A percentile compares a stretch with the other conserved stretches of the same genome.
phyloP scores from a whole-genome alignment of 2,329 filamentous ascomycete species.

The Penicillium sp. region DNA sequence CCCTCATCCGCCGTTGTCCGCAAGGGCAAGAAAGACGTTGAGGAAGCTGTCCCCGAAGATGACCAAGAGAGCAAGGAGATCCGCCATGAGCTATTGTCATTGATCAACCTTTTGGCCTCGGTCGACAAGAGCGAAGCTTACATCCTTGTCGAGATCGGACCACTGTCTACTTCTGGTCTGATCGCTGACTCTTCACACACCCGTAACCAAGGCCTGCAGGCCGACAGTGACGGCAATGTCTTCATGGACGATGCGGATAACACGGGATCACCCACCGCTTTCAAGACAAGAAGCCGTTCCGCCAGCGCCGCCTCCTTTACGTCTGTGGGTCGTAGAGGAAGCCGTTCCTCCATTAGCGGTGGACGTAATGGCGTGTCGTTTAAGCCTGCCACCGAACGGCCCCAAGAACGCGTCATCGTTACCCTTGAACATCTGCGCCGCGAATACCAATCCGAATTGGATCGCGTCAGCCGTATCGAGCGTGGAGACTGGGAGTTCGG shows the following conservation, averaged over 20 bases:
- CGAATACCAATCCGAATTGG: constrained; percentile 87
- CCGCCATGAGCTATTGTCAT: constrained; percentile 73
- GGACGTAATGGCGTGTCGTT: constrained; percentile 9
- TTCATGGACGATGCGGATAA: constrained; percentile 40
- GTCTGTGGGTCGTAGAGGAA: constrained; percentile 21
- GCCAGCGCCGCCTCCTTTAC: constrained; percentile 19
- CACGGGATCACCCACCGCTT: constrained; percentile 15
- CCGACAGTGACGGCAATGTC: constrained; percentile 42
- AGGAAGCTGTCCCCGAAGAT: constrained; percentile 33
- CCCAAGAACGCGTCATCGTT: constrained; percentile 70
- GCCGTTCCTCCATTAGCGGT: constrained; percentile 21
- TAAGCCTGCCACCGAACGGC: constrained; percentile 22
- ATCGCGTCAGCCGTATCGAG: constrained; percentile 82
- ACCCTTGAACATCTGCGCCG: constrained; percentile 83
- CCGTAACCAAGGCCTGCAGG: constrained; percentile 47
- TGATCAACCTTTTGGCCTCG: constrained; percentile 90
- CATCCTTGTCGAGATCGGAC: constrained; percentile 55
- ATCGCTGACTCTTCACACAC: constrained; percentile 33
- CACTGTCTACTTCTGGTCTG: constrained; percentile 8
- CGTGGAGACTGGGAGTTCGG: constrained; percentile 84
- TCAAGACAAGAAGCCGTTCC: constrained; percentile 18
- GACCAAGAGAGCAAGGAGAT: constrained; percentile 56
- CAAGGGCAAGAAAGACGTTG: constrained; percentile 36
- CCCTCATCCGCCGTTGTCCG: constrained; percentile 36
- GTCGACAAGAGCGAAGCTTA: constrained; percentile 81